Base-by-base conservation (phyloP, 2,329 filamentous ascomycete species). In the Teratosphaeria epicoccoides region DNA sequence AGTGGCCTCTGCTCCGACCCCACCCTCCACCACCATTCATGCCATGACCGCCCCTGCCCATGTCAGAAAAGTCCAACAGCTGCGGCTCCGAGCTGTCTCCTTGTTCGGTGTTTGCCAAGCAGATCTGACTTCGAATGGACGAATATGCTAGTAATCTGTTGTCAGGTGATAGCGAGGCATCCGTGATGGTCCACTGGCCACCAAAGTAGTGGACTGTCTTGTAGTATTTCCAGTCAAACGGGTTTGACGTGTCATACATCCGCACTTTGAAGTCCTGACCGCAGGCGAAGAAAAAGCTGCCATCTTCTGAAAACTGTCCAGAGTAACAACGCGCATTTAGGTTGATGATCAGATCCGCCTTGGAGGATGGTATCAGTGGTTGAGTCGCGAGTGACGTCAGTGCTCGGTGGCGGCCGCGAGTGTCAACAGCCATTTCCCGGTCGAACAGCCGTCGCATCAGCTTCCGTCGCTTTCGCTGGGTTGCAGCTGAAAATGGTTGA, bases 201-300 rank as follows among this genome's bases (percentile, higher is more conserved):
- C 83, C 87, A 0, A 88, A 88, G 68, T 93, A 95, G 91, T 90
- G 71, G 84, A 91, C 68, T 85, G 87, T 70, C 72, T 96, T 97
- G 75, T 96, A 96, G 68, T 95, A 90, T 66, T 85, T 85, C 93
- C 93, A 98, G 58, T 89, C 80, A 69, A 93, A 95, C 0, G 91
- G 89, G 61, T 96, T 95, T 1, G 87, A 90, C 0, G 93, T 97
- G 68, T 97, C 91, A 70, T 97, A 98, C 87, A 98, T 90, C 49
- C 90, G 85, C 9, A 98, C 89, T 60, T 83, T 85, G 72, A 95
- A 95, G 69, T 97, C 90, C 68, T 96, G 88, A 9, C 85, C 86
- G 63, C 87, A 93, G 5, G 85, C 84, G 66, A 91, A 97, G 73
- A 96, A 97, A 73, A 97, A 97, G 68, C 95, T 95, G 24, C 93